Percentiles rank a stretch among this genome's conserved stretches.
Conservation (phyloP, 73 alveolate species). For the Halteria grandinella region DNA sequence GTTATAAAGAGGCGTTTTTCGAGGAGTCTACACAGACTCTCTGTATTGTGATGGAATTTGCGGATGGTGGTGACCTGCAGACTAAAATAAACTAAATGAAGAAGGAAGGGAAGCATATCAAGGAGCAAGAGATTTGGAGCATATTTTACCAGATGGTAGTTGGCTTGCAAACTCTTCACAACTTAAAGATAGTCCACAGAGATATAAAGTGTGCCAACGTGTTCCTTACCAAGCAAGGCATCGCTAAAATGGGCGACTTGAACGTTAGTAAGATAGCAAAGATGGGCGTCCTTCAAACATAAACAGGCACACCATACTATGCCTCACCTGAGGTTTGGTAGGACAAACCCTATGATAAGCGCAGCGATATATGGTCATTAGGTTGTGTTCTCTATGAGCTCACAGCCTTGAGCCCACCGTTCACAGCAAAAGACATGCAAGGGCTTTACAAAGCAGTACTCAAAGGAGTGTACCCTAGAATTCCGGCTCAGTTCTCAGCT, state of each 20-base stretch:
- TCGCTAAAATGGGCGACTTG: conserved; percentile 88
- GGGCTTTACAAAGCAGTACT: conserved; percentile 79
- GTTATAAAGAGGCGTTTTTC: conserved; percentile 88
- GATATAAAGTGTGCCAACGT: conserved; percentile 93
- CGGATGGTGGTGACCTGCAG: conserved; percentile 90
- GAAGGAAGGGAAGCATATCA: conserved; percentile 66
- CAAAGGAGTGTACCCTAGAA: conserved; percentile 79
- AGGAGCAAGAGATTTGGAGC: conserved; percentile 89
- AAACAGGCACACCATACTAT: conserved; percentile 95
- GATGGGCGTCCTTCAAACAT: conserved; percentile 88
- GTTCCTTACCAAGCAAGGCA: conserved; percentile 78
- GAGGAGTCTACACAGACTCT: conserved; percentile 74
- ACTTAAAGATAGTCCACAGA: conserved; percentile 82
- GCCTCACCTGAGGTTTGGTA: conserved; percentile 95
- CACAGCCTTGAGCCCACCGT: conserved; percentile 87
- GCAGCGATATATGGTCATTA: conserved; percentile 90
- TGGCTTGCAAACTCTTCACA: conserved; percentile 87
- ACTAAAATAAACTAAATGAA: conserved; percentile 68
- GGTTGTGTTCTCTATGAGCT: conserved; percentile 93
- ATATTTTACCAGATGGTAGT: conserved; percentile 78
- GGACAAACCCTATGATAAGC: conserved; percentile 88
- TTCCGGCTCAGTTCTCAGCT: conserved; percentile 67
- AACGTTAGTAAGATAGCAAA: conserved; percentile 85
- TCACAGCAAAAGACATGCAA: conserved; percentile 85
- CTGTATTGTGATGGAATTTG: conserved; percentile 88